Conservation (phyloP, 1,139 yeast genomes). For the Diutina catenulata region DNA sequence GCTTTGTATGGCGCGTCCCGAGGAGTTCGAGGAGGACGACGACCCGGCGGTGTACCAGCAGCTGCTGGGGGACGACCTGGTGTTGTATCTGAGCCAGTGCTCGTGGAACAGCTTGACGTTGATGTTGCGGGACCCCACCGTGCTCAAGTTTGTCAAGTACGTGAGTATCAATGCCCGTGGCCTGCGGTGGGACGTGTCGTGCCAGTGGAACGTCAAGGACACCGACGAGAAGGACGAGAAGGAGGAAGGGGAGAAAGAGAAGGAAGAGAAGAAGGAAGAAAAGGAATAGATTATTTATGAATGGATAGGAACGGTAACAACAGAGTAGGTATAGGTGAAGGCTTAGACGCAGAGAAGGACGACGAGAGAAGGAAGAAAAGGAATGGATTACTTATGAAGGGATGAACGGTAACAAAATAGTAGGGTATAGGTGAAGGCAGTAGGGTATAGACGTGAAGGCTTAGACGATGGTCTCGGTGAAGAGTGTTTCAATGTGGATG, state of each 20-base stretch:
- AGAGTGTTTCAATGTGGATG: too few species aligned
- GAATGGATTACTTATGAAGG: too few species aligned
- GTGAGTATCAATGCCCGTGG: constrained; percentile 84
- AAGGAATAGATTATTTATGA: too few species aligned
- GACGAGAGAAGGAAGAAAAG: too few species aligned
- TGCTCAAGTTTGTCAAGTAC: constrained; percentile 83
- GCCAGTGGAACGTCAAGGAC: constrained; percentile 62
- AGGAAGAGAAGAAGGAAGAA: too few species aligned
- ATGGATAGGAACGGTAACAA: too few species aligned
- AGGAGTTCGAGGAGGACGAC: constrained; percentile 28
- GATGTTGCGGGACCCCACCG: constrained; percentile 74
- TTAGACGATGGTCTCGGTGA: too few species aligned
- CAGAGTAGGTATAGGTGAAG: too few species aligned
- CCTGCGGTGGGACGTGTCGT: constrained; percentile 81
- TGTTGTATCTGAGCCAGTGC: constrained; percentile 71
- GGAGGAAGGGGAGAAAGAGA: constrained; percentile 15
- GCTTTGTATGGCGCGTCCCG: constrained; percentile 63
- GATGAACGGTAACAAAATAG: too few species aligned
- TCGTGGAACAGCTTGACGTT: constrained; percentile 71
- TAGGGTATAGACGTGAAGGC: too few species aligned
- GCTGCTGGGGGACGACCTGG: constrained; percentile 61
- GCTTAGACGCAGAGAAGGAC: too few species aligned
- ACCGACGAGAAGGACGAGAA: background rate
- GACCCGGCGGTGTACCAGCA: constrained; percentile 49
- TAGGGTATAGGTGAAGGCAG: too few species aligned